phyloP scores from a whole-genome alignment of 108 stramenopile species.

The Cylindrotheca fusiformis region DNA sequence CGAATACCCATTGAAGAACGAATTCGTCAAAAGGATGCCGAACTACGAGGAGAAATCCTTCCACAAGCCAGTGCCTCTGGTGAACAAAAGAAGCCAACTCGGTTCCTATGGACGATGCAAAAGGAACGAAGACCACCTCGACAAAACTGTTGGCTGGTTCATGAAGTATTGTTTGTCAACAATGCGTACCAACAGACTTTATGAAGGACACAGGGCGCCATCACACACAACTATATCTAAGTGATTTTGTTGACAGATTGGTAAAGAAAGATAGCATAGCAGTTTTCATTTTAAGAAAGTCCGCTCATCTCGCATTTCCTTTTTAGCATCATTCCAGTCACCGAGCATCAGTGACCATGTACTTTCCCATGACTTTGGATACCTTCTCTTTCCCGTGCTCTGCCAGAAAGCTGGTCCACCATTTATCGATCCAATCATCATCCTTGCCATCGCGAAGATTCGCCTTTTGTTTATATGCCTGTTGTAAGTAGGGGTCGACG shows the following conservation, averaged over 20 bases:
- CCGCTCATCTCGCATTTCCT: background rate
- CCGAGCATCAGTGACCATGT: background rate
- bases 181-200: conserved; percentile 45
- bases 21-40: background rate
- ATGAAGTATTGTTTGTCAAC: conserved; percentile 69
- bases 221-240: too few relatives aligned
- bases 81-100: conserved; percentile 6
- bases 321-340: background rate
- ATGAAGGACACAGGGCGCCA: too few relatives aligned
- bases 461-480: conserved; percentile 4
- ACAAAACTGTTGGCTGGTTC: conserved; percentile 74
- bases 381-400: conserved; percentile 23
- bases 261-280: background rate
- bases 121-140: conserved; percentile 76
- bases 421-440: conserved; percentile 29
- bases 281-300: background rate
- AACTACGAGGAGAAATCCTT: background rate
- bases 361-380: conserved; percentile 14
- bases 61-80: background rate
- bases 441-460: conserved; percentile 6
- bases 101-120: conserved; percentile 69
- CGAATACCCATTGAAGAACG: conserved; percentile 20
- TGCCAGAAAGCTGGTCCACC: conserved; percentile 29
- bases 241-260: too few relatives aligned
- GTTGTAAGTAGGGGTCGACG: background rate